A percentile compares a stretch with the other conserved stretches of the same genome.
phyloP scores from a whole-genome alignment of 345 rosid genomes.

The Eucalyptus sideroxylon region DNA sequence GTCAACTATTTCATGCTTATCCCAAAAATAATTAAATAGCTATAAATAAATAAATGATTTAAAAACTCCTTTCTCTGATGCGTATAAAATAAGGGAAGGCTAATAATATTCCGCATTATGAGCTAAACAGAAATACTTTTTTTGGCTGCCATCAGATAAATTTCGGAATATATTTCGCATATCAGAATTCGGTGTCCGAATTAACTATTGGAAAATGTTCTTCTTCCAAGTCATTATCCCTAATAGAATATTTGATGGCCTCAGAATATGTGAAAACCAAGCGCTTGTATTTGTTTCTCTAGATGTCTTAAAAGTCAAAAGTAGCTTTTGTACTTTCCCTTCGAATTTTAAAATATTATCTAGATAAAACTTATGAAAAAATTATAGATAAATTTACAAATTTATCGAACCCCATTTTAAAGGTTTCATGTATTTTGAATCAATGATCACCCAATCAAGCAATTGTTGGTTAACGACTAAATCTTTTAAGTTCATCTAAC shows the following conservation, averaged over 20 bases:
- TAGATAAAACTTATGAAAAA: background rate
- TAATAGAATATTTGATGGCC: background rate
- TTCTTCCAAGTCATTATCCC: background rate
- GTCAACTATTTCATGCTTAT: background rate
- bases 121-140: background rate
- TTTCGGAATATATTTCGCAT: background rate
- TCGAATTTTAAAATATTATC: background rate
- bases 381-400: background rate
- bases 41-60: background rate
- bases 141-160: background rate
- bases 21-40: background rate
- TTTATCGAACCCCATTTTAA: background rate
- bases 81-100: background rate
- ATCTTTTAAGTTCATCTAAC: background rate
- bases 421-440: background rate
- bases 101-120: background rate
- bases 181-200: background rate
- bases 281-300: background rate
- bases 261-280: too few relatives aligned
- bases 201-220: background rate
- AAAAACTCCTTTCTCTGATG: background rate
- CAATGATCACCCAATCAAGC: background rate
- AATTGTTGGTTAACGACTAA: background rate
- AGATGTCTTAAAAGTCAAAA: background rate
- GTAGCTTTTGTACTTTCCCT: background rate